Conservation (phyloP, 441 rosid species). For the Sinapis alba region DNA sequence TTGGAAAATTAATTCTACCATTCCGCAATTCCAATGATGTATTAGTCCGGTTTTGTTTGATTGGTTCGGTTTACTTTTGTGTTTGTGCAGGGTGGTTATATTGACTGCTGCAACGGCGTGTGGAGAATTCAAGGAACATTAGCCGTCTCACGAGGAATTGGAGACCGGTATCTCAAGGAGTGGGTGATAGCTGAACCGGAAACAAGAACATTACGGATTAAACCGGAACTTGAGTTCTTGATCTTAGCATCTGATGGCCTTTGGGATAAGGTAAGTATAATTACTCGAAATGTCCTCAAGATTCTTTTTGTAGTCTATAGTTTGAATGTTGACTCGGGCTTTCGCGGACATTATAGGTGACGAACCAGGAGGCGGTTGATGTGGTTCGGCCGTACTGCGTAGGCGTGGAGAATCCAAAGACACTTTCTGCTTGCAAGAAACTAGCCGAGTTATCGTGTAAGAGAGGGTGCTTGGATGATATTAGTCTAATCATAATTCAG, state of each 20-base stretch:
- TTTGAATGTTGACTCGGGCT: background rate
- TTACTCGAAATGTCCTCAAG: background rate
- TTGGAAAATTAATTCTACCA: background rate
- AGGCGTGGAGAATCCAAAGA: conserved; percentile 46
- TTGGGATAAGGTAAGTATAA: conserved; percentile 83
- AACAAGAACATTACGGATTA: conserved; percentile 51
- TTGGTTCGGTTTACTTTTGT: conserved; percentile 17
- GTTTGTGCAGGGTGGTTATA: conserved; percentile 81
- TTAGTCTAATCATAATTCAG: conserved; percentile 74
- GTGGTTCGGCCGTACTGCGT: conserved; percentile 54
- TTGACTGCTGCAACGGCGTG: conserved; percentile 66
- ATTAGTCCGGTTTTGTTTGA: conserved; percentile 14
- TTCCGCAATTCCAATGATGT: background rate
- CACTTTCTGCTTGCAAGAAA: conserved; percentile 69
- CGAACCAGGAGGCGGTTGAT: conserved; percentile 91
- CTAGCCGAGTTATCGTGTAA: conserved; percentile 67
- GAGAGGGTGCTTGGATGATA: conserved; percentile 78
- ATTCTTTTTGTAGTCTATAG: background rate
- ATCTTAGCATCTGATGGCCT: conserved; percentile 93
- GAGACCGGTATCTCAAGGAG: conserved; percentile 69
- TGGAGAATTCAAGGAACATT: conserved; percentile 94
- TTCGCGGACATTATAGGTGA: conserved; percentile 50
- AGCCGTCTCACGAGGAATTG: conserved; percentile 88
- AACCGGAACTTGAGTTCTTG: conserved; percentile 69
- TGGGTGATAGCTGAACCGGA: conserved; percentile 94